Evolutionary conservation across 2,329 filamentous ascomycete genomes (phyloP).

Genomic region (Hypoxylon sp.): DNA sequence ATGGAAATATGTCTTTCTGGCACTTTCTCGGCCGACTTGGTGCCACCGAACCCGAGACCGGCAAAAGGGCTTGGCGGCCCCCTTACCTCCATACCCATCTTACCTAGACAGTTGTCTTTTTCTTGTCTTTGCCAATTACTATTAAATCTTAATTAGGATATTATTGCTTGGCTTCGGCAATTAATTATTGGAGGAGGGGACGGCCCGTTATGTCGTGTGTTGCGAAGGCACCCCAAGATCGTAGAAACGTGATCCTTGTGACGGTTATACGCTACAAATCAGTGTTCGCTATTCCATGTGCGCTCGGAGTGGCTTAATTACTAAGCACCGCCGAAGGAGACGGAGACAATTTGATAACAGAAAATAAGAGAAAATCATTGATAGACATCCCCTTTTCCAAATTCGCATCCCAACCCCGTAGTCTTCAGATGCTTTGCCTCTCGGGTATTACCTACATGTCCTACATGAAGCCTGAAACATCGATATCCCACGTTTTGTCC

Average conservation of each 20-base stretch:
- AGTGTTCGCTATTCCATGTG: constrained; percentile 4
- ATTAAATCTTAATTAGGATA: constrained; percentile 22
- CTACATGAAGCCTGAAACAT: constrained; percentile 34
- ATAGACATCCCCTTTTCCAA: constrained; percentile 21
- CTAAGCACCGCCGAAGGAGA: constrained; percentile 8
- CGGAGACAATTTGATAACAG: constrained; percentile 3
- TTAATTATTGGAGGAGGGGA: constrained; percentile 28
- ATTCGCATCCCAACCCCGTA: constrained; percentile 14
- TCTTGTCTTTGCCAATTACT: constrained; percentile 4
- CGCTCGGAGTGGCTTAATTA: constrained; percentile 6
- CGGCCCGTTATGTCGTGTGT: constrained; percentile 13
- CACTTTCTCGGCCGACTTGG: constrained; percentile 24
- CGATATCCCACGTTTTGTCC: constrained; percentile 40
- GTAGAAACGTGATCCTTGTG: constrained; percentile 5
- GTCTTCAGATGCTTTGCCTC: constrained; percentile 16
- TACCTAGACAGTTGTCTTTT: background rate
- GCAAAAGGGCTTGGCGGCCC: constrained; percentile 21
- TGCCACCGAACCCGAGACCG: too few relatives aligned
- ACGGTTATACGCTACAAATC: constrained; percentile 5
- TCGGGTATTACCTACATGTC: constrained; percentile 33
- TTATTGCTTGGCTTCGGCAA: constrained; percentile 42
- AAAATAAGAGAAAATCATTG: constrained; percentile 1
- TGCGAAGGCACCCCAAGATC: constrained; percentile 10
- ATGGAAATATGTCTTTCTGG: too few relatives aligned
- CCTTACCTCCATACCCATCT: background rate